Conservation (phyloP, 331 rosid genomes). For the Acacia concinna region DNA sequence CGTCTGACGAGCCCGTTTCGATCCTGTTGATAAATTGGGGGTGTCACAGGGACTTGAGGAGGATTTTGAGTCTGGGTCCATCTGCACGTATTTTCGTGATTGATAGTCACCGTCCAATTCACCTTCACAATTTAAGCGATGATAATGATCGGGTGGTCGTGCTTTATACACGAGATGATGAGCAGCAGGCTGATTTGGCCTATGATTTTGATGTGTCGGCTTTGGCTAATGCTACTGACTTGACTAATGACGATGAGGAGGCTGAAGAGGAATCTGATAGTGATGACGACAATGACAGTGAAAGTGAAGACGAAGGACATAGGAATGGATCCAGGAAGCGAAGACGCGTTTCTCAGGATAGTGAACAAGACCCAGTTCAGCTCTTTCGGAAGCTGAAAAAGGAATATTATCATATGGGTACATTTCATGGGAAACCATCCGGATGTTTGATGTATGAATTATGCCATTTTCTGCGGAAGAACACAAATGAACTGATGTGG, state of each 20-base stretch:
- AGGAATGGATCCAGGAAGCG: conserved; percentile 52
- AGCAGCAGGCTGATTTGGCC: conserved; percentile 77
- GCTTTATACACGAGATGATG: conserved; percentile 76
- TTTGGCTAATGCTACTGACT: conserved; percentile 63
- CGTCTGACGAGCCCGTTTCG: conserved; percentile 45
- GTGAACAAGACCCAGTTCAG: conserved; percentile 58
- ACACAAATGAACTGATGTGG: conserved; percentile 88
- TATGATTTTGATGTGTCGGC: conserved; percentile 74
- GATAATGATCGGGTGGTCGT: conserved; percentile 71
- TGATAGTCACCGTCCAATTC: conserved; percentile 90
- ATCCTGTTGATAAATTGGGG: conserved; percentile 91
- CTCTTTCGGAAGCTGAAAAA: conserved; percentile 62
- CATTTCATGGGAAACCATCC: conserved; percentile 92
- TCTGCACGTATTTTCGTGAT: conserved; percentile 66
- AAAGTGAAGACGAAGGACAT: conserved; percentile 46
- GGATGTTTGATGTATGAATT: conserved; percentile 95
- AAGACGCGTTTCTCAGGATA: conserved; percentile 48
- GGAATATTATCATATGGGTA: conserved; percentile 76
- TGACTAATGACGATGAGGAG: conserved; percentile 55
- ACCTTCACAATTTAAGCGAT: conserved; percentile 72
- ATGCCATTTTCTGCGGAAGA: conserved; percentile 74
- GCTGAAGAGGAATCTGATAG: conserved; percentile 47
- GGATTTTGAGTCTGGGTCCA: conserved; percentile 45
- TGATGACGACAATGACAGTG: conserved; percentile 49
- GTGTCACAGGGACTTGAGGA: conserved; percentile 64